Percentiles rank a stretch among this genome's conserved stretches.
Evolutionary conservation across 441 rosid species (phyloP).

Genomic region (Eruca vesicaria): DNA sequence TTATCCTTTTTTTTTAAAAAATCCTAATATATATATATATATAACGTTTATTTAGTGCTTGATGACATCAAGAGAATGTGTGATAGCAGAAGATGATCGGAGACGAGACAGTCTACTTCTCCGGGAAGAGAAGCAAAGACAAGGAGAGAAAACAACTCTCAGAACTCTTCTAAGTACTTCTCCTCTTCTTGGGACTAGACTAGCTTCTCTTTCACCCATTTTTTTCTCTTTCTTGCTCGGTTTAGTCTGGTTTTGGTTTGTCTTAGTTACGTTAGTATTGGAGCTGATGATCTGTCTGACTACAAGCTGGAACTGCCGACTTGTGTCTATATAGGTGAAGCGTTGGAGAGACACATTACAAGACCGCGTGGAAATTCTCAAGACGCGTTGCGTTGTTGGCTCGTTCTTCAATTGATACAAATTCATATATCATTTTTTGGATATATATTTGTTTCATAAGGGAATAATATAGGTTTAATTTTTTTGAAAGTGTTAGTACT

Average conservation of each 20-base stretch:
- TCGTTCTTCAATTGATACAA: not conserved
- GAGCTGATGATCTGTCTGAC: conserved; percentile 19
- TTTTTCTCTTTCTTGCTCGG: not conserved
- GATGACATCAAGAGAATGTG: conserved; percentile 26
- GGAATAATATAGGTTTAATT: conserved; percentile 5
- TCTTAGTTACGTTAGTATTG: conserved; percentile 5
- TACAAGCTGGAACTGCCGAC: conserved; percentile 37
- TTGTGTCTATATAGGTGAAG: conserved; percentile 31
- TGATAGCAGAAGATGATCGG: conserved; percentile 15
- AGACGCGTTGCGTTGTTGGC: conserved; percentile 38
- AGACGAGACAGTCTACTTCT: not conserved
- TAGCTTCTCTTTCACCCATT: conserved; percentile 33
- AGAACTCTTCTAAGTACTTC: conserved; percentile 41
- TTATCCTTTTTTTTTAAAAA: not conserved
- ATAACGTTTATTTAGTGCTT: not conserved
- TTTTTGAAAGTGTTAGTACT: conserved; percentile 10
- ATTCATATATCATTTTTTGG: not conserved
- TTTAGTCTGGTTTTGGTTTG: conserved; percentile 16
- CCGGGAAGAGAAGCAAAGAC: conserved; percentile 25
- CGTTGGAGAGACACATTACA: not conserved
- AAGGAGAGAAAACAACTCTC: conserved; percentile 24
- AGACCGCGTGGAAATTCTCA: conserved; percentile 27
- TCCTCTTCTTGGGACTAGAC: conserved; percentile 55
- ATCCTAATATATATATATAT: not conserved
- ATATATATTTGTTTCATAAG: conserved; percentile 3